These are phyloP conservation scores for Hansenula sp. DNA, from an alignment of 1,139 yeast genomes.

Conservation along the genomic window DNA sequence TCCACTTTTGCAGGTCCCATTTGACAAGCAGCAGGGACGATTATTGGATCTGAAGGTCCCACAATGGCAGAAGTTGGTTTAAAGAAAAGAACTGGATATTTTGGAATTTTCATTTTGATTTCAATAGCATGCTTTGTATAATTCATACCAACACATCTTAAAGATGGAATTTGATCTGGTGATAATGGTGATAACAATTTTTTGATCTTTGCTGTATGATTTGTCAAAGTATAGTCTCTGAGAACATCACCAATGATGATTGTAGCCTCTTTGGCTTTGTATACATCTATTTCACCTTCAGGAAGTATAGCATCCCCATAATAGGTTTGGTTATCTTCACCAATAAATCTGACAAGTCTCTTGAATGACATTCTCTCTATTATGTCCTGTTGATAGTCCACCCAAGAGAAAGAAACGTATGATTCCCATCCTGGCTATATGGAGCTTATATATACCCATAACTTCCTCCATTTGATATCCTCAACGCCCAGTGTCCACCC, in stretches of 20 bases:
- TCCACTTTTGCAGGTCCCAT: conserved; percentile 28
- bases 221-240: conserved; percentile 30
- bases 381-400: too few relatives aligned
- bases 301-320: conserved; percentile 10
- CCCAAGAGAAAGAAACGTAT: too few relatives aligned
- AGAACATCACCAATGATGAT: conserved; percentile 38
- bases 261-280: conserved; percentile 28
- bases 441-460: too few relatives aligned
- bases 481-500: too few relatives aligned
- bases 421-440: too few relatives aligned
- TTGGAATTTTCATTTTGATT: conserved; percentile 30
- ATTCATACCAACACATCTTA: conserved; percentile 32
- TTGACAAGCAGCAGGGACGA: conserved; percentile 31
- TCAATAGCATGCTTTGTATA: conserved; percentile 29
- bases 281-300: conserved; percentile 17
- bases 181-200: conserved; percentile 35
- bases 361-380: conserved; percentile 1
- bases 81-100: conserved; percentile 40
- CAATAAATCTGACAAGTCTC: conserved; percentile 6
- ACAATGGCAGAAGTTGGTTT: conserved; percentile 37
- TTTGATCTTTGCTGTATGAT: conserved; percentile 14
- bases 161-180: conserved; percentile 29
- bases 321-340: conserved; percentile 5
- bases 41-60: conserved; percentile 35
- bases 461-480: too few relatives aligned